These are phyloP conservation scores for Magnolia changhungtana DNA, from an alignment of 164 flowering plant genomes.

Conservation along the genomic window DNA sequence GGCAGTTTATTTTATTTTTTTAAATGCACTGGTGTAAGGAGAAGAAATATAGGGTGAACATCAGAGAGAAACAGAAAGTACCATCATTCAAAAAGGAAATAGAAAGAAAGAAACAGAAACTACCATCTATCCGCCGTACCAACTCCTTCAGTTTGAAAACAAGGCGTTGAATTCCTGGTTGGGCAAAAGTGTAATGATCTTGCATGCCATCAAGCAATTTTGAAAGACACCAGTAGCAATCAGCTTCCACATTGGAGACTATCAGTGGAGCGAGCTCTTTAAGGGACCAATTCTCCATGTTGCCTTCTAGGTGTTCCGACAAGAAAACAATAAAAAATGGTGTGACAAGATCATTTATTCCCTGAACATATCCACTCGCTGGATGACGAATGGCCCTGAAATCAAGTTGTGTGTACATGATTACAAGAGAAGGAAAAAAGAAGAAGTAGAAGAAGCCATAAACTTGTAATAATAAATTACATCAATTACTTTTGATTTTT, in stretches of 20 bases:
- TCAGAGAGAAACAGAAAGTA: neutral
- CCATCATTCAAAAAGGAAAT: neutral
- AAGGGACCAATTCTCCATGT: conserved; percentile 70
- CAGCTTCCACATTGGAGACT: conserved; percentile 80
- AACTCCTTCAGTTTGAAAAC: conserved; percentile 93
- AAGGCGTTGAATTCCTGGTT: conserved; percentile 96
- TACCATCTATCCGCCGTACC: conserved; percentile 95
- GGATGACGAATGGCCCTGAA: conserved; percentile 99
- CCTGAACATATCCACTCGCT: conserved; percentile 98
- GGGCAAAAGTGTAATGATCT: conserved; percentile 99
- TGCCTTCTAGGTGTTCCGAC: conserved; percentile 80
- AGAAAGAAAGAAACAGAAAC: neutral
- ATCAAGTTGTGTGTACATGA: conserved; percentile 5
- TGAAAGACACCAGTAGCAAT: conserved; percentile 95
- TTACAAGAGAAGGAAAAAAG: neutral
- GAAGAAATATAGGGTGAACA: neutral
- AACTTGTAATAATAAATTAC: neutral
- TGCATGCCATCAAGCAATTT: conserved; percentile 98
- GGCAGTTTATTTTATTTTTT: neutral
- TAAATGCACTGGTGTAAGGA: neutral
- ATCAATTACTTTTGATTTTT: neutral
- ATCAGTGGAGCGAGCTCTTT: conserved; percentile 51
- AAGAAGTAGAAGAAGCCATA: neutral
- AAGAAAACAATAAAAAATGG: conserved; percentile 94
- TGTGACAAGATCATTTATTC: conserved; percentile 96